Base-by-base conservation (phyloP, 805 yeast genomes). In the Yarrowia sp. region DNA sequence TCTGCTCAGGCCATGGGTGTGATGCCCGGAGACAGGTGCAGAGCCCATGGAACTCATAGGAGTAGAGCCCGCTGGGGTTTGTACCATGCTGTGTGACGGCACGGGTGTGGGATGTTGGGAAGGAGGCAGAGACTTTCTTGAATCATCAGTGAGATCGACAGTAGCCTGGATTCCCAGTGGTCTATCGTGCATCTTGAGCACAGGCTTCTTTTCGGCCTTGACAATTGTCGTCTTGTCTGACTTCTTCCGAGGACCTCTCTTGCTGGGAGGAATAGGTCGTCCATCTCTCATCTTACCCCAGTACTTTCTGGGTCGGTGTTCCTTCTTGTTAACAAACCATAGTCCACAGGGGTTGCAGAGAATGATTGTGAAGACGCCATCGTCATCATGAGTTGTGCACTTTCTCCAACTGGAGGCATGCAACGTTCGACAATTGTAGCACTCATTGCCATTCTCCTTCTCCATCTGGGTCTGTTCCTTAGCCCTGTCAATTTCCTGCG, bases 391-490 rank as follows among this genome's bases (percentile, higher is more conserved):
- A 14, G 66, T 67, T 11, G 59, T 56, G 33, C 70, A 66, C 28
- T 67, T 66, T 44, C 76, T 58, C 77, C 75, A 74, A 14, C 74
- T 70, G 28, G 73, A 51, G 4, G 75, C 71, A 41, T 66, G 65
- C 22, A 71, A 68, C 14, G 67, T 68, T n/a, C 76, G 74, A 52
- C 77, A 74, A 65, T 74, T 75, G 35, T 67, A 71, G 52, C 77
- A 74, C 41, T 68, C 71, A 11, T 66, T 67, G 19, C 71, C 72
- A 14, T 66, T 66, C 62, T 70, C 68, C 49, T 74, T 73, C 8
- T 66, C 66, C 9, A 68, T 62, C 19, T 70, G 63, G 19, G 41
- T 54, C 51, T 65, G 64, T 4, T 64, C 58, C 35, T 49, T 46
- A 17, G 44, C 64, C 10, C 17, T 33, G n/a, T 43, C 65, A 22